Evolutionary conservation across 257 asterid species (phyloP).

Genomic region (Nicotiana sylvestris): DNA sequence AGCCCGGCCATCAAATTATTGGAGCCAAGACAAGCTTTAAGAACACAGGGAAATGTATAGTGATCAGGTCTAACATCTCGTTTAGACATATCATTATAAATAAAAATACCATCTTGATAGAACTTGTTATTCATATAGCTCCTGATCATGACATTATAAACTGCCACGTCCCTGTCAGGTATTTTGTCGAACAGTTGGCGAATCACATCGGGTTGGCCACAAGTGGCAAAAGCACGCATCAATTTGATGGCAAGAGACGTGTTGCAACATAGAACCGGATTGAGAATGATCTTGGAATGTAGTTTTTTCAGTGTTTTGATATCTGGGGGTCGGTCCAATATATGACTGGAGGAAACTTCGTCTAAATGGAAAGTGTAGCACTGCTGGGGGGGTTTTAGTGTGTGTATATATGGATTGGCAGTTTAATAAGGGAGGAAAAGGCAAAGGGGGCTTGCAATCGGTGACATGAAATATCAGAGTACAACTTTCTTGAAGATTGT

Average conservation of each 20-base stretch:
- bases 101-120: slow-evolving; percentile 44
- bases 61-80: slow-evolving; percentile 51
- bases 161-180: slow-evolving; percentile 47
- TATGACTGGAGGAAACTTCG: slow-evolving; percentile 16
- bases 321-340: slow-evolving; percentile 53
- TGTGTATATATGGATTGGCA: slow-evolving; percentile 12
- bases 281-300: slow-evolving; percentile 48
- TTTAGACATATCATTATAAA: slow-evolving; percentile 46
- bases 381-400: not conserved
- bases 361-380: slow-evolving; percentile 7
- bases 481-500: too few species aligned
- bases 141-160: slow-evolving; percentile 71
- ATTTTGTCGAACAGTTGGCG: slow-evolving; percentile 69
- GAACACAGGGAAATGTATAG: slow-evolving; percentile 72
- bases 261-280: slow-evolving; percentile 41
- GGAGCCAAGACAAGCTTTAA: slow-evolving; percentile 71
- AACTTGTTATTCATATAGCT: slow-evolving; percentile 68
- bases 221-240: slow-evolving; percentile 67
- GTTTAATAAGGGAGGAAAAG: slow-evolving; percentile 36
- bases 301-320: slow-evolving; percentile 41
- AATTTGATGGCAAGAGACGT: slow-evolving; percentile 55
- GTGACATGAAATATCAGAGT: not conserved
- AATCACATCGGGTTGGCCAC: slow-evolving; percentile 41
- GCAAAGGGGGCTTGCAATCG: slow-evolving; percentile 14
- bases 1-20: slow-evolving; percentile 40